These are phyloP conservation scores for Penicillium herquei DNA, from an alignment of 495 filamentous ascomycete genomes.

Conservation along the genomic window DNA sequence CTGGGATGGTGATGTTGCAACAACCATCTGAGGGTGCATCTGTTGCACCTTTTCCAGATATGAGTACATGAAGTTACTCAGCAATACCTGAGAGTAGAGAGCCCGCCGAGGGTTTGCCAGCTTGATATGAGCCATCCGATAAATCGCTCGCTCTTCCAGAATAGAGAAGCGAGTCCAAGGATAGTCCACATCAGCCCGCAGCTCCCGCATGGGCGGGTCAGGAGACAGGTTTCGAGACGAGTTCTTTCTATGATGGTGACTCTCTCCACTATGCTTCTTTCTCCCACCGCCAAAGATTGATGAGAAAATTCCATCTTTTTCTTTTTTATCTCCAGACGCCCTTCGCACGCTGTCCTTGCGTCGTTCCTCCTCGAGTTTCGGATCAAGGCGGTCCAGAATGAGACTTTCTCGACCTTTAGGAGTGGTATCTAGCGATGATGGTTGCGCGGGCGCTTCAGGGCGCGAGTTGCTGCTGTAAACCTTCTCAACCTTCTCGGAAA, in stretches of 20 bases:
- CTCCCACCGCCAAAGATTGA: constrained; percentile 85
- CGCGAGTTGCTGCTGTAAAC: constrained; percentile 71
- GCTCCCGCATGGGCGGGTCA: constrained; percentile 66
- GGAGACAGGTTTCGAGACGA: constrained; percentile 76
- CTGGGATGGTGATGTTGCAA: constrained; percentile 57
- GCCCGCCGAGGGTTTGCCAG: constrained; percentile 93
- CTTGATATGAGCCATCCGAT: constrained; percentile 98
- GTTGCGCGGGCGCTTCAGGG: constrained; percentile 71
- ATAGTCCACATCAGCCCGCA: constrained; percentile 86
- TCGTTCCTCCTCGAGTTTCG: constrained; percentile 74
- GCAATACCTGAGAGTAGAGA: constrained; percentile 89
- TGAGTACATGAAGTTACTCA: constrained; percentile 99
- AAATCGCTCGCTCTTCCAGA: constrained; percentile 94
- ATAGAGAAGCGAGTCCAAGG: constrained; percentile 96
- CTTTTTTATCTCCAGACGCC: constrained; percentile 78
- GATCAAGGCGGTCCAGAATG: constrained; percentile 74
- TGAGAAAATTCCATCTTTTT: constrained; percentile 83
- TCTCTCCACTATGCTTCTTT: constrained; percentile 66
- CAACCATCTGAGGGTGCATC: constrained; percentile 90
- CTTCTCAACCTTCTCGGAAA: constrained; percentile 58
- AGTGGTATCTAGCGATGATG: constrained; percentile 63
- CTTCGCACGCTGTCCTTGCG: constrained; percentile 78
- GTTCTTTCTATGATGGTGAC: constrained; percentile 68
- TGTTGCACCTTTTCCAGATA: constrained; percentile 98
- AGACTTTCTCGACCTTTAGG: constrained; percentile 78